Base-by-base conservation (phyloP, 2,329 filamentous ascomycete genomes). In the Exutisphaerella laricina region DNA sequence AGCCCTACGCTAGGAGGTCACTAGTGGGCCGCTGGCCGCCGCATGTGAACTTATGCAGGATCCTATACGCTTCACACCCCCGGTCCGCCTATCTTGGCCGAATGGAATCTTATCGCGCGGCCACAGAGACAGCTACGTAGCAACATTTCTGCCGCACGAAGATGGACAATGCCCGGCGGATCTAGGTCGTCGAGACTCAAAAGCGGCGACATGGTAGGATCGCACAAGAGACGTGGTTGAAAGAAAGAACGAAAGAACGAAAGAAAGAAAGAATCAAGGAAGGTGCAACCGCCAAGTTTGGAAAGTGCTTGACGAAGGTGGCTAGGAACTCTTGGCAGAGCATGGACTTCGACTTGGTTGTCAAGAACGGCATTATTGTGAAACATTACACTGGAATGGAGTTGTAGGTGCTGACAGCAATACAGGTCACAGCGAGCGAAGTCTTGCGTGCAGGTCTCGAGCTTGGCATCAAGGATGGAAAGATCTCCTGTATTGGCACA, bases 391-490 rank as follows among this genome's bases (percentile, higher is more conserved):
- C 22, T 4, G 10, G 5, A 21, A 29, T 13, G 14, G 13, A 10
- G 21, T 12, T 10, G 7, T 18, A 48, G 28, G 31, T 45, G 5
- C 30, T 38, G 28, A 39, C 16, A 41, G 6, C 7, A n/a, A 7
- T 13, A 4, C 21, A 71, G 69, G 68, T 70, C 30, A 74, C 70
- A 16, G 68, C 71, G 4, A 64, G 66, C 17, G 71, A 74, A 46
- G 58, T 71, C 4, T 58, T 73, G 3, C 61, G 66, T 7, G 51
- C 59, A 4, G 66, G 65, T 2, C 62, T 69, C 5, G 68, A 73
- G 14, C 70, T 75, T 26, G 72, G 70, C n/a, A 61, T 75, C 41
- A 66, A 62, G 44, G 55, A 66, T 45, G 70, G 70, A 43, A 70
- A 68, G 41, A 73, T 75, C 29, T 58, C 60, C 12, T 64, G 67